A percentile compares a stretch with the other conserved stretches of the same genome.
Evolutionary conservation across 305 asterid species (phyloP).

Genomic region (Rubia peregrina): DNA sequence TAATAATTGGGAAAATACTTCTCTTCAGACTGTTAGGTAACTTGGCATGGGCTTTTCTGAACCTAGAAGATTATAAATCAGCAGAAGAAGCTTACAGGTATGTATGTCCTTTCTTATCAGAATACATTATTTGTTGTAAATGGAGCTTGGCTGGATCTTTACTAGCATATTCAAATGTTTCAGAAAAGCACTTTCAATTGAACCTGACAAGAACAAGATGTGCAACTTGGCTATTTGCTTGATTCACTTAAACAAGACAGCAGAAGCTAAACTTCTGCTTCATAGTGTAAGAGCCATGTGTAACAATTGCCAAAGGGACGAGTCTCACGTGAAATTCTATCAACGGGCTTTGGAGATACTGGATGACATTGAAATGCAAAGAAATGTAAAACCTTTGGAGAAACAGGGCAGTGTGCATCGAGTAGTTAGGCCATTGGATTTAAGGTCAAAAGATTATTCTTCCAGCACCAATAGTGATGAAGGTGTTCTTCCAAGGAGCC

Average conservation of each 20-base stretch:
- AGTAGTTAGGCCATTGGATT: slow-evolving; percentile 6
- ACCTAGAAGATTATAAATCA: slow-evolving; percentile 50
- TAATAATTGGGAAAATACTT: background rate
- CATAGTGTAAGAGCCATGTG: slow-evolving; percentile 43
- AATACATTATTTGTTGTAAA: background rate
- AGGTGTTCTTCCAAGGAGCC: slow-evolving; percentile 4
- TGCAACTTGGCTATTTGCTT: slow-evolving; percentile 85
- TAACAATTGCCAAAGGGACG: slow-evolving; percentile 36
- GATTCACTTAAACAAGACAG: slow-evolving; percentile 61
- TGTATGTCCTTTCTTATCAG: slow-evolving; percentile 22
- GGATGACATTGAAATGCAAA: slow-evolving; percentile 43
- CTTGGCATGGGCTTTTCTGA: slow-evolving; percentile 89
- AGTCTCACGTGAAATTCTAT: slow-evolving; percentile 52
- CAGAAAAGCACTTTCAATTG: slow-evolving; percentile 85
- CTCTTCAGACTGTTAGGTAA: slow-evolving; percentile 70
- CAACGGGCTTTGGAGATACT: slow-evolving; percentile 72
- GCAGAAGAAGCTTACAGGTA: slow-evolving; percentile 87
- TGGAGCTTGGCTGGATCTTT: background rate
- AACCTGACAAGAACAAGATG: slow-evolving; percentile 77
- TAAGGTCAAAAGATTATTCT: slow-evolving; percentile 7
- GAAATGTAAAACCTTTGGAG: slow-evolving; percentile 21
- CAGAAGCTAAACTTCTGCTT: slow-evolving; percentile 81
- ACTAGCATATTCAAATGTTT: slow-evolving; percentile 4
- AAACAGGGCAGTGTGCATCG: slow-evolving; percentile 12
- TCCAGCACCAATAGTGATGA: background rate